Evolutionary conservation across 495 filamentous ascomycete species (phyloP), one percentile per base, ranked within the genome.

Genomic region (Neurospora sp.): DNA sequence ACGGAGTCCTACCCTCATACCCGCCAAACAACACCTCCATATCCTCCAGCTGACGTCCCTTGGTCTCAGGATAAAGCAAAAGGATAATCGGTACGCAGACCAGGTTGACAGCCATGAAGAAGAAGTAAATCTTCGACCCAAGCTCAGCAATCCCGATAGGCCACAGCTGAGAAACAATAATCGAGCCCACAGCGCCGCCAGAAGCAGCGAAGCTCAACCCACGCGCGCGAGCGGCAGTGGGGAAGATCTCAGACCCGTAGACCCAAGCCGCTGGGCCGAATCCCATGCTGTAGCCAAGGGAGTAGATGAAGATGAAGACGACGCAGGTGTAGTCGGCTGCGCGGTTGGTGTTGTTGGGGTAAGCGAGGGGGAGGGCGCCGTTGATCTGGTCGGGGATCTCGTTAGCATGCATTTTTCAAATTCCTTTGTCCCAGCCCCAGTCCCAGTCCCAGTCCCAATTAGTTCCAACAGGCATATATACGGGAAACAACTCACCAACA

Each of bases 181-280:
- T 83, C 27, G 86, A 84, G 0, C 85, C 87, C 41, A 87, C 83
- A 31, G 87, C 79, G 18, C 84, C 83, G 1, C 80, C 86, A 0
- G 85, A 85, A 1, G 86, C 86, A 1, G 85, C 83, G 35, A 88
- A 80, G 77, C 85, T 87, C 70, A 87, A 83, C 7, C 86, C 86
- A 0, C 83, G 83, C 14, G 86, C 86, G 10, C 86, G 84, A 54
- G 87, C 79, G 12, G 85, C 80, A 0, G 86, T 87, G 12, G 86
- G 86, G 75, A 88, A 88, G 72, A 88, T 87, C 84, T 90, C 88
- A 0, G 87, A 84, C 2, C 87, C 86, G 69, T 90, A 89, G 0
- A 90, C 87, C 88, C 87, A 90, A 0, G 87, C 82, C 4, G 87
- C 83, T 0, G 87, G 86, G 0, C 88, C 88, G 74, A 89, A 88